Conservation (phyloP, 2,329 filamentous ascomycete species). For the Nigrograna mackinnonii region DNA sequence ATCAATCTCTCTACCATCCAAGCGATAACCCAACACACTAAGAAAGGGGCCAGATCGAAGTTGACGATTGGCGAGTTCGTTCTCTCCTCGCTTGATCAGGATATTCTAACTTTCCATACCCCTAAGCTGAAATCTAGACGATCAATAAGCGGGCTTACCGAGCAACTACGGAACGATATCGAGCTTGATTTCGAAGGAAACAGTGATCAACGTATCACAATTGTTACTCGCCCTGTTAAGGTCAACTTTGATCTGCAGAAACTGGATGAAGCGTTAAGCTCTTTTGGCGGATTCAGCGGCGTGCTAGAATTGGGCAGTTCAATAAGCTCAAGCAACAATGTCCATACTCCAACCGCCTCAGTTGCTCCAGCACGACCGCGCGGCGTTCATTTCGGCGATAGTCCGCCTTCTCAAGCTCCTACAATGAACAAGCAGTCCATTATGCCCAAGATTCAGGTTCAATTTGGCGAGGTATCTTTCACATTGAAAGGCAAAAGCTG, state of each 20-base stretch:
- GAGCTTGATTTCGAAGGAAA: slow-evolving; percentile 36
- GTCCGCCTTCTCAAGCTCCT: slow-evolving; percentile 30
- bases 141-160: slow-evolving; percentile 19
- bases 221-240: slow-evolving; percentile 77
- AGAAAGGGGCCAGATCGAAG: slow-evolving; percentile 20
- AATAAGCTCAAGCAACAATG: slow-evolving; percentile 72
- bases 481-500: slow-evolving; percentile 79
- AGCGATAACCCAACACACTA: slow-evolving; percentile 21
- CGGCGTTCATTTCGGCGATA: slow-evolving; percentile 62
- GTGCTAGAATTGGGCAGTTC: slow-evolving; percentile 88
- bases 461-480: slow-evolving; percentile 76
- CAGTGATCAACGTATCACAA: slow-evolving; percentile 51
- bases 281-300: slow-evolving; percentile 90
- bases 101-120: slow-evolving; percentile 56
- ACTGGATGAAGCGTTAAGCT: slow-evolving; percentile 83
- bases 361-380: slow-evolving; percentile 39
- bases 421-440: slow-evolving; percentile 7
- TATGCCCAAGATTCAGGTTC: slow-evolving; percentile 68
- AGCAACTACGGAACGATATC: slow-evolving; percentile 31
- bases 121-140: slow-evolving; percentile 27
- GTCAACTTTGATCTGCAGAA: slow-evolving; percentile 77
- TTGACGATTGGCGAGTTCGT: slow-evolving; percentile 46
- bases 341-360: slow-evolving; percentile 35
- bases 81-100: slow-evolving; percentile 52
- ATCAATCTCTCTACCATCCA: slow-evolving; percentile 25